Evolutionary conservation across 306 rosid species (phyloP).

Genomic region (Medicago arabica): DNA sequence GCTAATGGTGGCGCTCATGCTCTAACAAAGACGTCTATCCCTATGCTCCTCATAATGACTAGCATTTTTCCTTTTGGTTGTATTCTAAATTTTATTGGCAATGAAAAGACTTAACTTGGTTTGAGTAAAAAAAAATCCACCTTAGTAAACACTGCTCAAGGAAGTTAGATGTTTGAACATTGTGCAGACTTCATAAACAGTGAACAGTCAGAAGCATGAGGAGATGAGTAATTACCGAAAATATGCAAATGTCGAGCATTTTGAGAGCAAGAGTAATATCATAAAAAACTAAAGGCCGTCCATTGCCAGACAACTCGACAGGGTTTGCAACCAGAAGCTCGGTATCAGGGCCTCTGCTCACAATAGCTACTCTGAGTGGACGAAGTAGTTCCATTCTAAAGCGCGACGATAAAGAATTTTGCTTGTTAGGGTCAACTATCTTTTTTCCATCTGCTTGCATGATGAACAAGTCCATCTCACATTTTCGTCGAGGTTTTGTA

Average conservation of each 20-base stretch:
- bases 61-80: too few relatives aligned
- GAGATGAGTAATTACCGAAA: constrained; percentile 66
- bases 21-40: too few relatives aligned
- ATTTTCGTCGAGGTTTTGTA: constrained; percentile 58
- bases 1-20: too few relatives aligned
- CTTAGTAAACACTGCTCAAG: constrained; percentile 1
- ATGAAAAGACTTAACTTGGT: too few relatives aligned
- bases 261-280: constrained; percentile 92
- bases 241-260: constrained; percentile 70
- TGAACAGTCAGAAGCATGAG: constrained; percentile 33
- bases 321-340: constrained; percentile 96
- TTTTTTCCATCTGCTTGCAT: constrained; percentile 93
- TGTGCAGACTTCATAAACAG: neutral
- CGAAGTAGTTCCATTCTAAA: constrained; percentile 74
- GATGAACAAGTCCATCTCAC: constrained; percentile 92
- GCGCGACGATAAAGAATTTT: constrained; percentile 67
- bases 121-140: neutral
- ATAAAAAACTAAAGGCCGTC: constrained; percentile 88
- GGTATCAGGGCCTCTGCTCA: constrained; percentile 83
- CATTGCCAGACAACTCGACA: constrained; percentile 87
- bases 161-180: neutral
- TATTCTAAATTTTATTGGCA: too few relatives aligned
- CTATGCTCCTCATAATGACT: too few relatives aligned
- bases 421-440: constrained; percentile 82
- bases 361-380: constrained; percentile 84